These are phyloP conservation scores for Candida succiphila DNA, from an alignment of 805 yeast genomes.

Conservation along the genomic window DNA sequence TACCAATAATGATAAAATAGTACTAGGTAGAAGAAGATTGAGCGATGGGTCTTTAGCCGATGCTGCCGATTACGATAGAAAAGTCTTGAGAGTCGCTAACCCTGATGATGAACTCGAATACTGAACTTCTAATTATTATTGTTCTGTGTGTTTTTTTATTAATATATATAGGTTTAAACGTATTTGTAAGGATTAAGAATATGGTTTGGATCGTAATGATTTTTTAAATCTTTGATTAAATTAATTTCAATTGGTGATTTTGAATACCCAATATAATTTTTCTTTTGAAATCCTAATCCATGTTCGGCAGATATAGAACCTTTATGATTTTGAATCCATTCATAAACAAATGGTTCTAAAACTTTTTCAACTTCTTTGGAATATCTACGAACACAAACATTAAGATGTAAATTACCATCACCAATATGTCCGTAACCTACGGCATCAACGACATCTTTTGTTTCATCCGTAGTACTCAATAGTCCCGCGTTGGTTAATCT, in stretches of 20 bases:
- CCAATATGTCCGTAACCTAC: conserved; percentile 98
- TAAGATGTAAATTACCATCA: conserved; percentile 92
- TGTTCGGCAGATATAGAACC: conserved; percentile 98
- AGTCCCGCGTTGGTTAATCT: conserved; percentile 48
- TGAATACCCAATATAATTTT: conserved; percentile 77
- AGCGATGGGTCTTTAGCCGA: conserved; percentile 84
- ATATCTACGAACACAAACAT: conserved; percentile 83
- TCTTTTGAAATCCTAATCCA: conserved; percentile 96
- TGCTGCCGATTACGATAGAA: conserved; percentile 72
- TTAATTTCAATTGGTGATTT: conserved; percentile 63
- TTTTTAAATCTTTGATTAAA: conserved; percentile 70
- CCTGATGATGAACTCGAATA: conserved; percentile 49
- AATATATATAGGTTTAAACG: conserved; percentile 27
- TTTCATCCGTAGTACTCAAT: conserved; percentile 50
- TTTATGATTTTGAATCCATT: conserved; percentile 61
- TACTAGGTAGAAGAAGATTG: conserved; percentile 75
- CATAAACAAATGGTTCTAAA: conserved; percentile 91
- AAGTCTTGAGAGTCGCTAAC: conserved; percentile 78
- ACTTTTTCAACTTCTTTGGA: conserved; percentile 66
- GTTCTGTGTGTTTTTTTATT: not conserved
- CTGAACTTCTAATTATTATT: not conserved
- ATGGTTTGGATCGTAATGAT: conserved; percentile 81
- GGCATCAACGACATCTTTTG: conserved; percentile 73
- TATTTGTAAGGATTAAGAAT: conserved; percentile 95
- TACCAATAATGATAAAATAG: conserved; percentile 32